phyloP scores from a whole-genome alignment of 148 eudicot species.

The Pharnaceum exiguum region DNA sequence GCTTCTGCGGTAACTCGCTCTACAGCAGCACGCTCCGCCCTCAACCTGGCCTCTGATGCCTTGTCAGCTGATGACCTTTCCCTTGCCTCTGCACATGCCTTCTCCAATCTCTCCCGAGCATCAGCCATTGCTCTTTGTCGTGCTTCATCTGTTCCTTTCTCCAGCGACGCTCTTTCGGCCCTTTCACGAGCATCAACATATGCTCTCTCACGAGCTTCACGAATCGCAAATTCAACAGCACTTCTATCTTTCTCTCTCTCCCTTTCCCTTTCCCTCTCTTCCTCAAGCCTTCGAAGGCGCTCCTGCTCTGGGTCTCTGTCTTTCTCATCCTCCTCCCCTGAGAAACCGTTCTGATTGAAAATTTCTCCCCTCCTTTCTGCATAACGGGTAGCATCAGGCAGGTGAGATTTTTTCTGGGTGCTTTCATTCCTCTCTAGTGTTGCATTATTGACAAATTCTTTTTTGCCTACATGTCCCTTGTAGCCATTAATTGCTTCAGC shows the following conservation, averaged over 20 bases:
- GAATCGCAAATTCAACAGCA: constrained; percentile 64
- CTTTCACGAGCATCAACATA: constrained; percentile 59
- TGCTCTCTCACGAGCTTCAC: constrained; percentile 71
- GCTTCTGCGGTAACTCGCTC: constrained; percentile 86
- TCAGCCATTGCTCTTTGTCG: constrained; percentile 75
- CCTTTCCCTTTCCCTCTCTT: constrained; percentile 91
- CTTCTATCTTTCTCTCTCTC: constrained; percentile 95
- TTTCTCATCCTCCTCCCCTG: constrained; percentile 41
- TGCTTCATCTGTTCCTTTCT: constrained; percentile 67
- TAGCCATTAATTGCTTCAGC: constrained; percentile 27
- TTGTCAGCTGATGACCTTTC: constrained; percentile 49
- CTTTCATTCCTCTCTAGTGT: constrained; percentile 25
- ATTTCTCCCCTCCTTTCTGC: constrained; percentile 33
- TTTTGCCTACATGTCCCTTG: constrained; percentile 23
- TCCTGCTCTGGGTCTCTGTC: constrained; percentile 57
- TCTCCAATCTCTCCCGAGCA: constrained; percentile 82
- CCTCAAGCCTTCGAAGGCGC: constrained; percentile 63
- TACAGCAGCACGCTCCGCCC: constrained; percentile 87
- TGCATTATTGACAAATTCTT: constrained; percentile 23
- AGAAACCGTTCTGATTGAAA: constrained; percentile 13
- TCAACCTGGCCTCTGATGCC: constrained; percentile 58
- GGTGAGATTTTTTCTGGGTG: constrained; percentile 19
- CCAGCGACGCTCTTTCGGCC: constrained; percentile 65
- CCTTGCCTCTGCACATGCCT: constrained; percentile 69
- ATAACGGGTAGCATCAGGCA: constrained; percentile 19